A percentile compares a stretch with the other conserved stretches of the same genome.
Evolutionary conservation across 257 asterid species (phyloP).

Genomic region (Primulina huaijiensis): DNA sequence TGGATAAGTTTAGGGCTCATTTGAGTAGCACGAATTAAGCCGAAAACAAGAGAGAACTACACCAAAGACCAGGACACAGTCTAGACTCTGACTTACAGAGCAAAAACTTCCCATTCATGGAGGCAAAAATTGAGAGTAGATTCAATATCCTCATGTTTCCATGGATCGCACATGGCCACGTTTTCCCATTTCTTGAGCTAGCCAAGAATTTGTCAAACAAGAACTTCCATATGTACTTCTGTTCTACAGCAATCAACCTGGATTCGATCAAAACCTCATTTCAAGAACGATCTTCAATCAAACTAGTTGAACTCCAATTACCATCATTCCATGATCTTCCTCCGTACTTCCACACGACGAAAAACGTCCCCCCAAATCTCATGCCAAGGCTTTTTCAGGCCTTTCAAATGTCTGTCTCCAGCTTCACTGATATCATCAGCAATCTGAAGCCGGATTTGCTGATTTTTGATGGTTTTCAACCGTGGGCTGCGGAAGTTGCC

Average conservation of each 20-base stretch:
- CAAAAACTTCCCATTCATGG: neutral
- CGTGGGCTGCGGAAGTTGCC: neutral
- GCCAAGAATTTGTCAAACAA: slow-evolving; percentile 26
- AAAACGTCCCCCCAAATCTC: slow-evolving; percentile 5
- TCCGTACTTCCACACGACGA: slow-evolving; percentile 14
- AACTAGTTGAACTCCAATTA: slow-evolving; percentile 14
- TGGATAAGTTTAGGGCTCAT: too few relatives aligned
- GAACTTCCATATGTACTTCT: slow-evolving; percentile 18
- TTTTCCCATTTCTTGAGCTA: slow-evolving; percentile 31
- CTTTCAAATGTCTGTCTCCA: neutral
- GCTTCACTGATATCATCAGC: neutral
- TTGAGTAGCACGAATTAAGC: too few relatives aligned
- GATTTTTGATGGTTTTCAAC: neutral
- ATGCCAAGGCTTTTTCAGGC: neutral
- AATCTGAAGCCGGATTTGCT: neutral
- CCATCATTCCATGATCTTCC: slow-evolving; percentile 20
- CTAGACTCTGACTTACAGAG: neutral
- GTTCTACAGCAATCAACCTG: slow-evolving; percentile 16
- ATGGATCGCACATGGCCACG: slow-evolving; percentile 41
- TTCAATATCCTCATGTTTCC: slow-evolving; percentile 32
- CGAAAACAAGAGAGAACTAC: too few relatives aligned
- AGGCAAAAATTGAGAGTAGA: neutral
- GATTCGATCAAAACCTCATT: neutral
- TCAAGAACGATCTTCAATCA: neutral
- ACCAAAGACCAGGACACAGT: too few relatives aligned